Base-by-base conservation (phyloP, 1,284 basidiomycete genomes). In the Takashimella tepidaria region DNA sequence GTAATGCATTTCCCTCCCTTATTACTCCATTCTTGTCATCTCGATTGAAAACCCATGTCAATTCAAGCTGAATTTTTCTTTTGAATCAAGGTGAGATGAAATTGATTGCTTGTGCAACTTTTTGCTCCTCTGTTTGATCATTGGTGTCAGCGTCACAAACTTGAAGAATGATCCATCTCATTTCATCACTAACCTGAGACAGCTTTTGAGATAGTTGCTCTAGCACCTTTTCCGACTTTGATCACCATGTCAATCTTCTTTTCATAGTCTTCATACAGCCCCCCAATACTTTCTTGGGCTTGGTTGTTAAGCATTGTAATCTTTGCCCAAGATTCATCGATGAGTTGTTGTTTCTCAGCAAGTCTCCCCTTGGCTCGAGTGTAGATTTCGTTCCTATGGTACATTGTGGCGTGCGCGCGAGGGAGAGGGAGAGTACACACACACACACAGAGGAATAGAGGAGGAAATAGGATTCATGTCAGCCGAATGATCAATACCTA, bases 381-480 rank as follows among this genome's bases (percentile, higher is more conserved):
- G 31, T 50, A 53, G 24, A 43, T 47, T 19, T 20, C 12, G 20
- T 53, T 40, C 40, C 55, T 56, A 48, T 27, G n/a, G n/a, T n/a
- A n/a, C n/a, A n/a, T n/a, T n/a, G n/a, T n/a, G n/a, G n/a, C n/a
- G n/a, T n/a, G n/a, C n/a, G n/a, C n/a, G n/a, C n/a, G n/a, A n/a
- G n/a, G n/a, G n/a, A n/a, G n/a, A n/a, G n/a, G n/a, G n/a, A n/a
- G n/a, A n/a, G n/a, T n/a, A n/a, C n/a, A n/a, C n/a, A n/a, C n/a
- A n/a, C n/a, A n/a, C n/a, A n/a, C n/a, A n/a, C n/a, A n/a, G n/a
- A n/a, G n/a, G n/a, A n/a, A n/a, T n/a, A n/a, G n/a, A n/a, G n/a
- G n/a, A n/a, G n/a, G n/a, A n/a, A n/a, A n/a, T n/a, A n/a, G n/a
- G n/a, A n/a, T n/a, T n/a, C n/a, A n/a, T n/a, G n/a, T n/a, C n/a